These are phyloP conservation scores for Magnusiomyces sp. DNA, from an alignment of 1,139 yeast species.

Conservation along the genomic window DNA sequence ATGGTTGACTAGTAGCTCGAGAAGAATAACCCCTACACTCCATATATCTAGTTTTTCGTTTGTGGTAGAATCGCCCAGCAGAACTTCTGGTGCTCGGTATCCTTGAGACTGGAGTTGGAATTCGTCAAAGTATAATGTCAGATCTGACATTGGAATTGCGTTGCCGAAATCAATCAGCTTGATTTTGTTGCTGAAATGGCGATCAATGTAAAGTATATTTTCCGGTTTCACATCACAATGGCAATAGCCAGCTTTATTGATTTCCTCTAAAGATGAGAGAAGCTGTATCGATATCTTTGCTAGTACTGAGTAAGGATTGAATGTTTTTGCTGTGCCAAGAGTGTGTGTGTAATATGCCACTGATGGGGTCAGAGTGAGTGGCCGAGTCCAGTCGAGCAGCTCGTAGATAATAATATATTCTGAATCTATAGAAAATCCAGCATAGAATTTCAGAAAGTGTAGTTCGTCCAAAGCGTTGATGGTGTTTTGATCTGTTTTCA, in stretches of 20 bases:
- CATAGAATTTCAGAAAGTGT: conserved; percentile 14
- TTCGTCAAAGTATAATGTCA: conserved; percentile 18
- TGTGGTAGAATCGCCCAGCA: conserved; percentile 22
- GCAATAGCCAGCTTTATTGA: conserved; percentile 46
- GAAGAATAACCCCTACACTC: conserved; percentile 23
- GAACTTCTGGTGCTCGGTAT: conserved; percentile 26
- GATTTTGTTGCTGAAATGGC: conserved; percentile 14
- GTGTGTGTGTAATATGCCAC: conserved; percentile 1
- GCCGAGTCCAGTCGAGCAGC: conserved; percentile 17
- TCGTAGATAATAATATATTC: conserved; percentile 17
- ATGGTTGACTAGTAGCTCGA: conserved; percentile 21
- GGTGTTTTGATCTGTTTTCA: not conserved
- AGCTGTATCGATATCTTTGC: conserved; percentile 23
- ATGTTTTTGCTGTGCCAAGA: not conserved
- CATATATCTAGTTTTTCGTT: conserved; percentile 23
- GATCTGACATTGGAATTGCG: conserved; percentile 16
- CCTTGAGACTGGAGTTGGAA: conserved; percentile 23
- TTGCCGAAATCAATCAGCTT: conserved; percentile 25
- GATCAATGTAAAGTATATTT: conserved; percentile 43
- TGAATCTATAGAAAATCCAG: conserved; percentile 16
- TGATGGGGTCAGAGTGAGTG: conserved; percentile 10
- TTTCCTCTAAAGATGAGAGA: conserved; percentile 19
- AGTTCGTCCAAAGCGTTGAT: not conserved
- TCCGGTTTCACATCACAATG: conserved; percentile 86
- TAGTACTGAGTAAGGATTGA: conserved; percentile 10